Conservation (phyloP, 2,329 filamentous ascomycete species). For the Tolypocladium tropicale region DNA sequence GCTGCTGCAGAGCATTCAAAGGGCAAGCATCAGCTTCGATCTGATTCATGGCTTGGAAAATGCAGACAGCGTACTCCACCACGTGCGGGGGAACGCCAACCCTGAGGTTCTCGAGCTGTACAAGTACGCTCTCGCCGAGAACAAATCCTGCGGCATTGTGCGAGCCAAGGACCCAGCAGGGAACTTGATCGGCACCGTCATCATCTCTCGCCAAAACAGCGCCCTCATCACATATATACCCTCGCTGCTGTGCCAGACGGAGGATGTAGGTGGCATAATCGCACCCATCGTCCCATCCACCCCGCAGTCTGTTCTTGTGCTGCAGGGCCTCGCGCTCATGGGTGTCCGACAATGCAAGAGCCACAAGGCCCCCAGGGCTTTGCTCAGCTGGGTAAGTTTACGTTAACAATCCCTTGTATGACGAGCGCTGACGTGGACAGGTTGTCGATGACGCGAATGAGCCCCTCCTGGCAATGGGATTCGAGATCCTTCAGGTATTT, state of each 20-base stretch:
- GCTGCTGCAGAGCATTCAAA: constrained; percentile 61
- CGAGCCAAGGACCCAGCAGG: constrained; percentile 61
- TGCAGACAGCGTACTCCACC: constrained; percentile 60
- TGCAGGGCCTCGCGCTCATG: constrained; percentile 70
- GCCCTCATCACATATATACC: constrained; percentile 61
- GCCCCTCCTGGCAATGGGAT: constrained; percentile 68
- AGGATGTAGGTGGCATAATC: constrained; percentile 63
- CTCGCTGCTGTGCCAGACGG: constrained; percentile 48
- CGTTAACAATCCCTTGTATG: neutral
- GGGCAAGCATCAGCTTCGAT: constrained; percentile 69
- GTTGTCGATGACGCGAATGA: constrained; percentile 63
- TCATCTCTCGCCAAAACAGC: constrained; percentile 65
- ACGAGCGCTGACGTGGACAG: constrained; percentile 26
- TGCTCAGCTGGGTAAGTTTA: constrained; percentile 68
- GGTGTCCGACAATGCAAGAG: constrained; percentile 75
- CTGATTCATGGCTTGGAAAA: constrained; percentile 74
- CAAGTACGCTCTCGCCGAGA: constrained; percentile 60
- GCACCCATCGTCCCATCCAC: constrained; percentile 66
- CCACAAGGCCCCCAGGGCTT: constrained; percentile 60
- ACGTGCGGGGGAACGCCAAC: constrained; percentile 64
- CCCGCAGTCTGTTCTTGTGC: constrained; percentile 56
- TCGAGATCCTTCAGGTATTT: constrained; percentile 67
- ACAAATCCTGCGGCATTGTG: constrained; percentile 68
- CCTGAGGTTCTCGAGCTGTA: constrained; percentile 75
- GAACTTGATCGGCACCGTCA: constrained; percentile 66